These are phyloP conservation scores for Russula emetica DNA, from an alignment of 768 basidiomycete genomes.

Conservation along the genomic window DNA sequence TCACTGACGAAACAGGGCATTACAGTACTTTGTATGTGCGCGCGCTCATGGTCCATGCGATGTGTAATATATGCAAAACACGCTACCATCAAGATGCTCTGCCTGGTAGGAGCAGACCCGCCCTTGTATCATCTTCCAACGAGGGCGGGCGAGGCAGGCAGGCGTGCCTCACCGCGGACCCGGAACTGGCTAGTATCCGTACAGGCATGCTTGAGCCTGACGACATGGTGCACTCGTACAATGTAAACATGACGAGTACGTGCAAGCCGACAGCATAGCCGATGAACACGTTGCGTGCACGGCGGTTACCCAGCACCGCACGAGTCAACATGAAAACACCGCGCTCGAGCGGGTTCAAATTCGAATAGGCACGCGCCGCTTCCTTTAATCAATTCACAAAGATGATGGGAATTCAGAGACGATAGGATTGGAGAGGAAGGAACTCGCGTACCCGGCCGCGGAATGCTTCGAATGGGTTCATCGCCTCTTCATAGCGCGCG, in stretches of 20 bases:
- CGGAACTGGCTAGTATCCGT: constrained; percentile 51
- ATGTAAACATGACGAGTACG: constrained; percentile 72
- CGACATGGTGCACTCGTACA: constrained; percentile 64
- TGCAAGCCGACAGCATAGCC: constrained; percentile 80
- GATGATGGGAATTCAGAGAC: background rate
- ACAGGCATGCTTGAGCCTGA: constrained; percentile 35
- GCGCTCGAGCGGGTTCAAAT: constrained; percentile 87
- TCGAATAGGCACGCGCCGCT: constrained; percentile 88
- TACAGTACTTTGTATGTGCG: background rate
- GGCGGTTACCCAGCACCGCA: constrained; percentile 81
- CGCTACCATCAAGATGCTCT: background rate
- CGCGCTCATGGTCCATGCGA: background rate
- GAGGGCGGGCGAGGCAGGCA: background rate
- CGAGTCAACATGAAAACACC: constrained; percentile 82
- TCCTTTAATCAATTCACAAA: constrained; percentile 52
- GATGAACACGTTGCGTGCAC: constrained; percentile 86
- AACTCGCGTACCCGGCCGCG: constrained; percentile 72
- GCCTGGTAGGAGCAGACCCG: background rate
- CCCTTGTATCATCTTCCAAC: background rate
- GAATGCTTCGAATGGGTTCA: constrained; percentile 99
- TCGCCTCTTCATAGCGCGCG: constrained; percentile 89
- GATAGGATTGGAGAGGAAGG: background rate
- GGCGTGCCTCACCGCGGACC: constrained; percentile 32
- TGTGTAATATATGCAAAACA: background rate
- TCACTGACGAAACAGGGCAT: background rate